phyloP scores from a whole-genome alignment of 768 basidiomycete species.

The Postia placenta region DNA sequence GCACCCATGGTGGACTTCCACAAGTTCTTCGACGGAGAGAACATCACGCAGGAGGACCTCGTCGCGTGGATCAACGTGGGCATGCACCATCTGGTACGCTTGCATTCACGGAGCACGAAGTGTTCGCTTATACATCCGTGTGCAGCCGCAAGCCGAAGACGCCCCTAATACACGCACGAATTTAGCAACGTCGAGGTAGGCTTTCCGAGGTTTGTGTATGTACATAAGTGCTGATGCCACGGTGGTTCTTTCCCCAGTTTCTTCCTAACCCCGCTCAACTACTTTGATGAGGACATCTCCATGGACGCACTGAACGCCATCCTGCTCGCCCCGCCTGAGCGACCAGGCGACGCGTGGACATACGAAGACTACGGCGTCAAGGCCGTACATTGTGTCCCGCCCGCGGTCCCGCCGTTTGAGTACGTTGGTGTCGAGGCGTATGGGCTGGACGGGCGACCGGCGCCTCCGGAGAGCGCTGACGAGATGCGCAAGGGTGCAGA shows the following conservation, averaged over 20 bases:
- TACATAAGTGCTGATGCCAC: not conserved
- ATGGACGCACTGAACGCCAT: constrained; percentile 52
- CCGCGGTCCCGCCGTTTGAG: constrained; percentile 31
- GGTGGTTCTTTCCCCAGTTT: constrained; percentile 30
- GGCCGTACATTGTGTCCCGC: constrained; percentile 33
- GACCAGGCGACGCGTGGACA: constrained; percentile 31
- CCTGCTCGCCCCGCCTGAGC: constrained; percentile 33
- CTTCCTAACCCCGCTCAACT: constrained; percentile 56
- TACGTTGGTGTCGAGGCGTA: constrained; percentile 30
- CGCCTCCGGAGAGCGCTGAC: constrained; percentile 25
- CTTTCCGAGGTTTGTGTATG: not conserved
- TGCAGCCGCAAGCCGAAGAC: constrained; percentile 57
- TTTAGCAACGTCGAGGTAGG: constrained; percentile 46
- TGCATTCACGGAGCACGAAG: not conserved
- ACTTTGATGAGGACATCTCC: constrained; percentile 57
- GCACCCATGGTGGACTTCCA: constrained; percentile 51
- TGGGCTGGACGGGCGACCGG: constrained; percentile 29
- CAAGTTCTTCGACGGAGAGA: constrained; percentile 60
- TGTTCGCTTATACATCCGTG: not conserved
- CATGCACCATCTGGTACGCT: constrained; percentile 53
- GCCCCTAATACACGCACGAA: constrained; percentile 56
- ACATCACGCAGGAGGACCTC: constrained; percentile 56
- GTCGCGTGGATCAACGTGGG: constrained; percentile 65
- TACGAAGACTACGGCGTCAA: constrained; percentile 52
- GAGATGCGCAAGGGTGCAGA: constrained; percentile 36